Percentiles rank a stretch among this genome's conserved stretches.
These are phyloP conservation scores for Sergeia podlipaevii DNA, from an alignment of 208 protist species.

Conservation along the genomic window DNA sequence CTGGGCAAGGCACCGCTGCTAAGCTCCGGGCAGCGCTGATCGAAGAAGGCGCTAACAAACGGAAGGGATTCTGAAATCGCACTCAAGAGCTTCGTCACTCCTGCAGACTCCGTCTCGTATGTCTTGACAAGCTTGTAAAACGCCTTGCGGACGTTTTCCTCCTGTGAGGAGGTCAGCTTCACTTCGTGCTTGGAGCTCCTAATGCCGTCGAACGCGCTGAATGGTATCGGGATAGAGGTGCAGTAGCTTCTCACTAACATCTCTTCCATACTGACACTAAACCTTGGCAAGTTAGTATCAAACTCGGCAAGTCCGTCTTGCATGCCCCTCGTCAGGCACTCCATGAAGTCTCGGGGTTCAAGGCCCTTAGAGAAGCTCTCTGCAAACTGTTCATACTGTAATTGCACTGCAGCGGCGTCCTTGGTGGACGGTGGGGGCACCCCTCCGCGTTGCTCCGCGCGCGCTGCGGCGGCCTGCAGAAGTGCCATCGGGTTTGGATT, in stretches of 20 bases:
- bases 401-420: too few species aligned
- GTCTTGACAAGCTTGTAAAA: conserved; percentile 52
- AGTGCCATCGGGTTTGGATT: too few species aligned
- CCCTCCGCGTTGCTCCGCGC: too few species aligned
- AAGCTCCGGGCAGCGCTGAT: conserved; percentile 64
- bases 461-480: too few species aligned
- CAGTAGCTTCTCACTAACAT: conserved; percentile 59
- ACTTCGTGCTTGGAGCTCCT: conserved; percentile 46
- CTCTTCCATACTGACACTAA: conserved; percentile 6
- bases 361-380: too few species aligned
- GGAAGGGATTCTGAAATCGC: conserved; percentile 60
- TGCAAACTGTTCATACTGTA: too few species aligned
- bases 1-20: conserved; percentile 22
- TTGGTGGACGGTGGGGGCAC: too few species aligned
- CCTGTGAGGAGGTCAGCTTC: conserved; percentile 41
- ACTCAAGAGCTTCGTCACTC: conserved; percentile 20
- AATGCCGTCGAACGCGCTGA: conserved; percentile 67
- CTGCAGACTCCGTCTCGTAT: conserved; percentile 16
- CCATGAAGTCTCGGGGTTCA: conserved; percentile 15
- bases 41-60: conserved; percentile 73
- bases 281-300: too few species aligned
- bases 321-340: conserved; percentile 14
- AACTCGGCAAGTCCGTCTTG: conserved; percentile 17
- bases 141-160: conserved; percentile 56
- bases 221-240: conserved; percentile 71